phyloP scores from a whole-genome alignment of 495 filamentous ascomycete species.

The Aspergillus steynii region DNA sequence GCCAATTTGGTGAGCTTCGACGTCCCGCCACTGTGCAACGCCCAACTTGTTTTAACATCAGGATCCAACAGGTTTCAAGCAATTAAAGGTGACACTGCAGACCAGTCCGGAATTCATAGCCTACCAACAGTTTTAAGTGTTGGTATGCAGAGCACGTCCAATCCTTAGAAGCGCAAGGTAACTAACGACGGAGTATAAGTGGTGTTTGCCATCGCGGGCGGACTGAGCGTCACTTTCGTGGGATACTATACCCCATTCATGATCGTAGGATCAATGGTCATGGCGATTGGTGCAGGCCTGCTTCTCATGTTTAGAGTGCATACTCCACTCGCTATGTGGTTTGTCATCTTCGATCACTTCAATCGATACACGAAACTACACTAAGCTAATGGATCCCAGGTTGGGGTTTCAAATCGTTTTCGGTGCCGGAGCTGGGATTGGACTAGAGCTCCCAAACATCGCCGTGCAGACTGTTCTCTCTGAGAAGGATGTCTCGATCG shows the following conservation, averaged over 20 bases:
- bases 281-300: slow-evolving; percentile 59
- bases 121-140: slow-evolving; percentile 20
- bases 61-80: slow-evolving; percentile 57
- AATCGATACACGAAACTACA: neutral
- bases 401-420: slow-evolving; percentile 49
- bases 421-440: slow-evolving; percentile 61
- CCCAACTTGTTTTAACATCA: slow-evolving; percentile 1
- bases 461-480: slow-evolving; percentile 60
- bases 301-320: slow-evolving; percentile 54
- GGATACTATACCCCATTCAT: slow-evolving; percentile 69
- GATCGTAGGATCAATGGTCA: slow-evolving; percentile 47
- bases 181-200: slow-evolving; percentile 3
- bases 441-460: slow-evolving; percentile 55
- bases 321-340: slow-evolving; percentile 51
- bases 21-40: neutral
- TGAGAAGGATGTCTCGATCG: slow-evolving; percentile 55
- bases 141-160: slow-evolving; percentile 9
- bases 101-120: slow-evolving; percentile 48
- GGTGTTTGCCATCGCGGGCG: slow-evolving; percentile 16
- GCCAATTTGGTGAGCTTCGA: slow-evolving; percentile 51
- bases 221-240: slow-evolving; percentile 48
- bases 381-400: slow-evolving; percentile 8
- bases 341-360: slow-evolving; percentile 45
- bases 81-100: slow-evolving; percentile 58
- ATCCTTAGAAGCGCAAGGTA: neutral